Base-by-base conservation (phyloP, 176 grass and related monocot genomes). In the Rhynchospora pubera region DNA sequence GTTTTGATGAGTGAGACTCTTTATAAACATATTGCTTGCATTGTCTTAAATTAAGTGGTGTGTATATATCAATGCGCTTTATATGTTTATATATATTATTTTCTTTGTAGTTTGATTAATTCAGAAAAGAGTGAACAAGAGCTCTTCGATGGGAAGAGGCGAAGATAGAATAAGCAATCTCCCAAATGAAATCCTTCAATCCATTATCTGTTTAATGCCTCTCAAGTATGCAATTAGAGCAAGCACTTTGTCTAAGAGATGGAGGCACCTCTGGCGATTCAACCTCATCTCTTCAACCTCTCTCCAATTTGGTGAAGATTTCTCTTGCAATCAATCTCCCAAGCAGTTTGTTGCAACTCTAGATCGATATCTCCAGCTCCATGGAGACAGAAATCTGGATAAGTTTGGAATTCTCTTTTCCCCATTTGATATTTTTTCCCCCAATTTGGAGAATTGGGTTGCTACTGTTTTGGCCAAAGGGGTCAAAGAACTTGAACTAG, bases 121-220 rank as follows among this genome's bases (percentile, higher is more conserved):
- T 34, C 65, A 69, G 65, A 69, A 23, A 24, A 23, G 32, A 23
- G 7, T 23, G 1, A 11, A n/a, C 72, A 18, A 53, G 80, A 28
- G 23, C 39, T 34, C 62, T 43, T 14, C 3, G 57, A 83, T 83
- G 63, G 80, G 57, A 45, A 59, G 62, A 60, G 18, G 43, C 1
- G 76, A 62, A 51, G 87, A 90, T 71, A 65, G 69, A 59, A 85
- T 90, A 67, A 90, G 86, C 77, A 58, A 73, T 65, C 91, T 90
- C 53, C 91, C 91, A 24, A 83, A 93, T 63, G 83, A 88, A 55
- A 18, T 93, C 39, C 85, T 90, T n/a, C 86, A 86, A 72, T 84
- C 83, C 28, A 88, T 93, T 81, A 79, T 90, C 47, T 62, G n/a
- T 46, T 5, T 5, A 21, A 2, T 88, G 30, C 85, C 88, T 4